Evolutionary conservation across 305 asterid genomes (phyloP).

Genomic region (Plantago coronopus): DNA sequence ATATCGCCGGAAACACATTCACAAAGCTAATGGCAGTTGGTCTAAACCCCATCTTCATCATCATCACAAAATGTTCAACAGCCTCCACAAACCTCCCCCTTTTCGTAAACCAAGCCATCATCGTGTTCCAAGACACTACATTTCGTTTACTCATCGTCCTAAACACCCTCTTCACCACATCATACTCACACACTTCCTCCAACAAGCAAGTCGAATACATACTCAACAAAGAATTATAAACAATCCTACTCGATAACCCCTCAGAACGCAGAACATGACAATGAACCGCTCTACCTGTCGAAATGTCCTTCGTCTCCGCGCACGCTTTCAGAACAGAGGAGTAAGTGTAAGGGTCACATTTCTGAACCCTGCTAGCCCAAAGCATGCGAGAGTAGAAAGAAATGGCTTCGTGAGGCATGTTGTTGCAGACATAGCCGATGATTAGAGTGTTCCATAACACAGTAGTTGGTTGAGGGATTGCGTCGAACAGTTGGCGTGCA

Average conservation of each 20-base stretch:
- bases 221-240: conserved; percentile 70
- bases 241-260: conserved; percentile 60
- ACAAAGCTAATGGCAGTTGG: conserved; percentile 72
- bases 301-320: conserved; percentile 54
- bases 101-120: conserved; percentile 71
- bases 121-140: conserved; percentile 79
- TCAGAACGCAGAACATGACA: conserved; percentile 61
- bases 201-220: conserved; percentile 68
- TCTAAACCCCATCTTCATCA: conserved; percentile 58
- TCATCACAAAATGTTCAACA: conserved; percentile 50
- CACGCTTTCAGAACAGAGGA: conserved; percentile 87
- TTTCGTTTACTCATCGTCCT: conserved; percentile 59
- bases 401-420: conserved; percentile 59
- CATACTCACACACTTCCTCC: conserved; percentile 26
- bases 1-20: conserved; percentile 64
- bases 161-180: conserved; percentile 57
- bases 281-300: conserved; percentile 69
- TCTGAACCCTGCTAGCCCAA: conserved; percentile 26
- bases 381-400: conserved; percentile 54
- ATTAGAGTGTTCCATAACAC: conserved; percentile 56
- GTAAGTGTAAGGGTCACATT: conserved; percentile 66
- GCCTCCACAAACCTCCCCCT: conserved; percentile 53
- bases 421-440: conserved; percentile 54
- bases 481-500: conserved; percentile 64
- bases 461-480: conserved; percentile 53